Conservation (phyloP, 1,284 basidiomycete genomes). For the Puccinia horiana region DNA sequence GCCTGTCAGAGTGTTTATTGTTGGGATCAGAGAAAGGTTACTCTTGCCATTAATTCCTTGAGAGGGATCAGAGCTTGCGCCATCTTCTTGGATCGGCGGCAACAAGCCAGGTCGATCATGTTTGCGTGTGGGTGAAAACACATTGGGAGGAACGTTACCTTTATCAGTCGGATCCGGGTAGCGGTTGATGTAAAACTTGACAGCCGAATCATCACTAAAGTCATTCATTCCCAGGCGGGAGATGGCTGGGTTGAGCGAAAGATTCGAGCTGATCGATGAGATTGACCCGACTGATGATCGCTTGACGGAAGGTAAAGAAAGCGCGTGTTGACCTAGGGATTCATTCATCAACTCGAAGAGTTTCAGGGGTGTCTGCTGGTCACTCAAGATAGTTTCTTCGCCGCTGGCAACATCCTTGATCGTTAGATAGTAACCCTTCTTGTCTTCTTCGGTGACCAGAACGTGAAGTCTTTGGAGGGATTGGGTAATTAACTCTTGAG, state of each 20-base stretch:
- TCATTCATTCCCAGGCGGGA: constrained; percentile 90
- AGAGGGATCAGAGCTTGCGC: background rate
- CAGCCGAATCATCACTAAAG: constrained; percentile 91
- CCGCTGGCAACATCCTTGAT: constrained; percentile 87
- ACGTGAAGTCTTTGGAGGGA: constrained; percentile 90
- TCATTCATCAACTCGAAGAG: constrained; percentile 83
- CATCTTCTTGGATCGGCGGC: constrained; percentile 34
- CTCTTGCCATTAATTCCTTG: background rate
- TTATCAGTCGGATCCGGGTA: background rate
- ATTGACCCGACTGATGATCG: constrained; percentile 89
- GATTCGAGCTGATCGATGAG: constrained; percentile 82
- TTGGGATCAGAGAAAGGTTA: constrained; percentile 1
- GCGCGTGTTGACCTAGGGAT: constrained; percentile 55
- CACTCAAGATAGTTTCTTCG: constrained; percentile 69
- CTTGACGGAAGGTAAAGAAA: constrained; percentile 75
- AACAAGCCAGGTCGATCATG: constrained; percentile 23
- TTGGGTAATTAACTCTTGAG: constrained; percentile 80
- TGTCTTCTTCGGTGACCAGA: constrained; percentile 62
- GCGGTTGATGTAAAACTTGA: constrained; percentile 90
- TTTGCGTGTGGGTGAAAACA: constrained; percentile 25
- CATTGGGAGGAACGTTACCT: background rate
- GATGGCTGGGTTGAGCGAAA: constrained; percentile 87
- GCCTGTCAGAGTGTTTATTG: background rate
- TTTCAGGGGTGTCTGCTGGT: constrained; percentile 75
- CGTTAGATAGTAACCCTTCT: constrained; percentile 72